phyloP scores from a whole-genome alignment of 495 filamentous ascomycete genomes.

The Chaetomium tenue region DNA sequence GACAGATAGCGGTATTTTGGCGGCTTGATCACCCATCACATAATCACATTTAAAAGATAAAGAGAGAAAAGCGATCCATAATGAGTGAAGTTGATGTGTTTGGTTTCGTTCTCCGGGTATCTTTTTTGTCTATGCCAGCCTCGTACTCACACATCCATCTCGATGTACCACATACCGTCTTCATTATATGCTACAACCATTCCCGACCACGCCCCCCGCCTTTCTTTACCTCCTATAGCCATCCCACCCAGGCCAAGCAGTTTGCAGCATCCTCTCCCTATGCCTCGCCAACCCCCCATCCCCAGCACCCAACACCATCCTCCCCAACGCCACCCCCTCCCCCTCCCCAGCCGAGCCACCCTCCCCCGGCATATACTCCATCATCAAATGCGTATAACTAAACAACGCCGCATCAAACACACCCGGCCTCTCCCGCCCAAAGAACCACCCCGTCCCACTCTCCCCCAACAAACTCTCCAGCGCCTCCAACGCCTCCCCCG shows the following conservation, averaged over 20 bases:
- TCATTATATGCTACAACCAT: background rate
- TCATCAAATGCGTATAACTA: slow-evolving; percentile 81
- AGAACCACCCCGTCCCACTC: slow-evolving; percentile 47
- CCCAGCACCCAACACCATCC: slow-evolving; percentile 23
- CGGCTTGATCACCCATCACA: no score
- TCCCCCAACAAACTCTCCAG: slow-evolving; percentile 66
- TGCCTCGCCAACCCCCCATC: slow-evolving; percentile 24
- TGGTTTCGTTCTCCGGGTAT: background rate
- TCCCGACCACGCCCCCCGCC: background rate
- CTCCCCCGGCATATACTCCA: slow-evolving; percentile 36
- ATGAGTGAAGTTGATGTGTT: background rate
- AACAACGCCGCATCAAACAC: slow-evolving; percentile 87
- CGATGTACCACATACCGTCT: background rate
- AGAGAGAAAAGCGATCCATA: background rate
- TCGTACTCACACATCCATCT: background rate
- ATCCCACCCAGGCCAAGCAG: slow-evolving; percentile 19
- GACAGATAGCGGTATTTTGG: no score
- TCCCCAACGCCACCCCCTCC: slow-evolving; percentile 15
- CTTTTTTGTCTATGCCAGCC: background rate
- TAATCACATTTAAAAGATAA: no score
- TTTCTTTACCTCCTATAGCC: background rate
- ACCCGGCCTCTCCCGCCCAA: slow-evolving; percentile 51
- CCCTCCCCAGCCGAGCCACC: background rate
- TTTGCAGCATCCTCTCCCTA: slow-evolving; percentile 22
- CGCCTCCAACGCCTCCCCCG: slow-evolving; percentile 69